Evolutionary conservation across 1,284 basidiomycete species (phyloP).

Genomic region (Hemileia vastatrix): DNA sequence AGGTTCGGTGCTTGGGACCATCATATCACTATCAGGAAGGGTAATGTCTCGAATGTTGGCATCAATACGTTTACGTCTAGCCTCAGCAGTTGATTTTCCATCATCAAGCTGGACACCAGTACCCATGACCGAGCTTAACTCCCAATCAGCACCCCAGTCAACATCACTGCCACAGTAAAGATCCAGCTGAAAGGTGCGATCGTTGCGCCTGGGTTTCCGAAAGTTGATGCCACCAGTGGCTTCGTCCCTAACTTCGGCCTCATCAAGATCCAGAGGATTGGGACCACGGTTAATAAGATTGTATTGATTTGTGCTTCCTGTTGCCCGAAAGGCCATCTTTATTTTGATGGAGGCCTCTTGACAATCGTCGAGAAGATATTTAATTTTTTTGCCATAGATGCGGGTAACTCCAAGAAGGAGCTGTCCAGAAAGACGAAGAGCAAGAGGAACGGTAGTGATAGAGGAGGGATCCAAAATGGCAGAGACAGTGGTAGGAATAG

Average conservation of each 20-base stretch:
- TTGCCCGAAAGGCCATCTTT: slow-evolving; percentile 5
- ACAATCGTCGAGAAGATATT: slow-evolving; percentile 20
- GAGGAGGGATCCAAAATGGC: slow-evolving; percentile 15
- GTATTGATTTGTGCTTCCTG: not conserved
- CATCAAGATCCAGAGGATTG: too few species aligned
- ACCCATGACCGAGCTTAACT: too few species aligned
- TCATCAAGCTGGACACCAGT: slow-evolving; percentile 1
- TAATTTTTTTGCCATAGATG: slow-evolving; percentile 17
- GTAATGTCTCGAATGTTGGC: slow-evolving; percentile 10
- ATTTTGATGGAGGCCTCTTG: slow-evolving; percentile 14
- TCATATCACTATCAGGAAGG: not conserved
- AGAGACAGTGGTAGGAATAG: slow-evolving; percentile 15
- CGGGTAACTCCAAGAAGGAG: slow-evolving; percentile 13
- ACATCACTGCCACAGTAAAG: slow-evolving; percentile 6
- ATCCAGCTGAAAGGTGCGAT: slow-evolving; percentile 14
- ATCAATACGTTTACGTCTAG: not conserved
- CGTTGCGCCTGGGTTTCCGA: slow-evolving; percentile 1
- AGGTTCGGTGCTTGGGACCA: not conserved
- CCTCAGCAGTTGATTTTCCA: not conserved
- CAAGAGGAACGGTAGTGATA: slow-evolving; percentile 3
- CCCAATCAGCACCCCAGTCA: slow-evolving; percentile 12
- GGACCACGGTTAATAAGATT: too few species aligned
- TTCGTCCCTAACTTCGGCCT: not conserved
- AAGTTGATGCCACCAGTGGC: slow-evolving; percentile 7
- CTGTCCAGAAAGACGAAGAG: slow-evolving; percentile 18